Evolutionary conservation across 2,329 filamentous ascomycete species (phyloP).

Genomic region (Berkeleyomyces basicola): DNA sequence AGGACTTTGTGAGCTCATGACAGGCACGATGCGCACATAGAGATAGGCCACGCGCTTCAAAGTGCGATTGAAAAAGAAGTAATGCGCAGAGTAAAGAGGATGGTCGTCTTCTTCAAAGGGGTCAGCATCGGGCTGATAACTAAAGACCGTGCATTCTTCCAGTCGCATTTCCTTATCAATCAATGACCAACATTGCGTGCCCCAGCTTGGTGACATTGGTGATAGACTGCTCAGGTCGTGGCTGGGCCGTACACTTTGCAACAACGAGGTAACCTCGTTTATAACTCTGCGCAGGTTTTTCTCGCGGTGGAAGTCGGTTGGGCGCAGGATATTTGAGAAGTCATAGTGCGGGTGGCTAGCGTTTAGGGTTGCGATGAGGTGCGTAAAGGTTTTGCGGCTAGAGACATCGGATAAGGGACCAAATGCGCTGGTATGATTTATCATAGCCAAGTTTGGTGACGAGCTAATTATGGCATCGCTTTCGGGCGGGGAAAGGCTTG

Average conservation of each 20-base stretch:
- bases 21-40: constrained; percentile 76
- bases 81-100: constrained; percentile 87
- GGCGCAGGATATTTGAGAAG: constrained; percentile 81
- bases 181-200: constrained; percentile 76
- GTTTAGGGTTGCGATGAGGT: constrained; percentile 90
- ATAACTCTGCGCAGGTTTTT: constrained; percentile 65
- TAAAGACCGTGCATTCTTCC: constrained; percentile 75
- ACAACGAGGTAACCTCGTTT: constrained; percentile 69
- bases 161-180: constrained; percentile 92
- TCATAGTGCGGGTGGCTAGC: constrained; percentile 86
- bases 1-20: constrained; percentile 48
- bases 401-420: constrained; percentile 76
- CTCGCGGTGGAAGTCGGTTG: constrained; percentile 79
- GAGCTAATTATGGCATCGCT: constrained; percentile 49
- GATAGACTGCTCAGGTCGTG: constrained; percentile 22
- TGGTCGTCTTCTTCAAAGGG: constrained; percentile 85
- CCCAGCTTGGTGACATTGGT: constrained; percentile 40
- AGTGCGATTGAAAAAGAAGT: constrained; percentile 93
- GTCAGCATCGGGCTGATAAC: constrained; percentile 76
- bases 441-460: constrained; percentile 41
- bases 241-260: constrained; percentile 66
- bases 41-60: constrained; percentile 88
- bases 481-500: constrained; percentile 71
- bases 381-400: constrained; percentile 83
- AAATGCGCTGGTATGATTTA: constrained; percentile 80